Evolutionary conservation across 2,329 filamentous ascomycete species (phyloP).

Genomic region (Colletotrichum neosansevieriae): DNA sequence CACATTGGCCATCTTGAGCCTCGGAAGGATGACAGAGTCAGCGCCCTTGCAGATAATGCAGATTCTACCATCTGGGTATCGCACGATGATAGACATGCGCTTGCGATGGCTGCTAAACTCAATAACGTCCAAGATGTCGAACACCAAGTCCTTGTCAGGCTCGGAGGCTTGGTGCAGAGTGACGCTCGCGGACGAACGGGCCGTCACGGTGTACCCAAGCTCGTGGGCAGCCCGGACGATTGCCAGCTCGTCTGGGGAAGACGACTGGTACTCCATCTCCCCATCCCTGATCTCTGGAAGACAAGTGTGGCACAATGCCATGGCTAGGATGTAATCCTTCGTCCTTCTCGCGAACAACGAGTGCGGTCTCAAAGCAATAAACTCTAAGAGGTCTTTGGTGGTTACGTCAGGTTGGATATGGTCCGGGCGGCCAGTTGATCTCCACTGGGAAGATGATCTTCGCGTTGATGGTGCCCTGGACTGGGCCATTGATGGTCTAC

Average conservation of each 20-base stretch:
- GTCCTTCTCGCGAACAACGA: constrained; percentile 83
- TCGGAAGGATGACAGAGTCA: constrained; percentile 84
- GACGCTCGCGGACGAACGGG: constrained; percentile 78
- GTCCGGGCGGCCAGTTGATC: constrained; percentile 61
- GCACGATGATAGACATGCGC: constrained; percentile 89
- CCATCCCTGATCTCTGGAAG: constrained; percentile 83
- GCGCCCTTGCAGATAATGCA: constrained; percentile 92
- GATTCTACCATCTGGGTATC: constrained; percentile 85
- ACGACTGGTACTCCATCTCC: constrained; percentile 83
- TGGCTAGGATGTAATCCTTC: constrained; percentile 83
- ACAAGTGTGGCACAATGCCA: constrained; percentile 92
- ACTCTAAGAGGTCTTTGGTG: constrained; percentile 82
- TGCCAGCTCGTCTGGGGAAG: constrained; percentile 90
- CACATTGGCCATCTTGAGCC: constrained; percentile 78
- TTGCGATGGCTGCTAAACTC: constrained; percentile 93
- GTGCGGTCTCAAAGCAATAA: constrained; percentile 79
- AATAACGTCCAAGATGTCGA: constrained; percentile 86
- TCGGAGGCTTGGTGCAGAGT: constrained; percentile 59
- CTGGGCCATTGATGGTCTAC: constrained; percentile 44
- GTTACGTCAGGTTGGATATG: constrained; percentile 68
- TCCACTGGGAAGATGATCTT: constrained; percentile 63
- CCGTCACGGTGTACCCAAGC: constrained; percentile 81
- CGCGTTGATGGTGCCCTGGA: constrained; percentile 49
- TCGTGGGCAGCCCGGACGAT: constrained; percentile 88
- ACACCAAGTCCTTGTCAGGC: constrained; percentile 67